These are phyloP conservation scores for Saccharomyces mikatae DNA, from an alignment of 805 yeast genomes.

Conservation along the genomic window DNA sequence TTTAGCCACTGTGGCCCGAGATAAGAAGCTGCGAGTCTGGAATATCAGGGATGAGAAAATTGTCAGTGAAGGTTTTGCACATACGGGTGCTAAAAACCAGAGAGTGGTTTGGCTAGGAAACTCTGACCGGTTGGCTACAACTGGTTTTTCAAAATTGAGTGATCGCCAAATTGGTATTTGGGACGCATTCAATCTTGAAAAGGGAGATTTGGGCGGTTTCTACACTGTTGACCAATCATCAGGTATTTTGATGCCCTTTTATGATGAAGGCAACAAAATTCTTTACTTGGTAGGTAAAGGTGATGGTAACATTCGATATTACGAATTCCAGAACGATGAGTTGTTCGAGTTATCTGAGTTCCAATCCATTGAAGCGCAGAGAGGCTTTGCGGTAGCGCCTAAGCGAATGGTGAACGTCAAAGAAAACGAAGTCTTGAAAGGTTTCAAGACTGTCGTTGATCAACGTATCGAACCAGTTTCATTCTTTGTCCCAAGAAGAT, in stretches of 20 bases:
- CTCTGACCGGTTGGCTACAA: conserved; percentile 75
- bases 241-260: conserved; percentile 89
- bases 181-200: conserved; percentile 66
- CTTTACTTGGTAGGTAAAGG: conserved; percentile 94
- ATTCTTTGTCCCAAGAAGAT: conserved; percentile 86
- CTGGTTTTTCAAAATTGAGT: conserved; percentile 87
- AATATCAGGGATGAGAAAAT: conserved; percentile 70
- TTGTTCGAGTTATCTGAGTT: conserved; percentile 81
- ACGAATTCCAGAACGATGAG: conserved; percentile 78
- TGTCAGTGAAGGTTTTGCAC: conserved; percentile 80
- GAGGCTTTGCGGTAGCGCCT: conserved; percentile 91
- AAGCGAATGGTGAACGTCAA: conserved; percentile 68
- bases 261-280: conserved; percentile 70
- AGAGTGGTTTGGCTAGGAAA: conserved; percentile 89
- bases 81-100: conserved; percentile 84
- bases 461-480: conserved; percentile 81
- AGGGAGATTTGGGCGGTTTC: conserved; percentile 88
- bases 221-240: conserved; percentile 80
- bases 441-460: conserved; percentile 85
- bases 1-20: conserved; percentile 85
- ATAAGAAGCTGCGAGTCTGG: conserved; percentile 86
- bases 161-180: conserved; percentile 95
- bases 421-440: conserved; percentile 76
- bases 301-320: conserved; percentile 94
- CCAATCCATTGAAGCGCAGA: conserved; percentile 84